Evolutionary conservation across 176 grass and related monocot genomes (phyloP).

Genomic region (Luzula sylvatica): DNA sequence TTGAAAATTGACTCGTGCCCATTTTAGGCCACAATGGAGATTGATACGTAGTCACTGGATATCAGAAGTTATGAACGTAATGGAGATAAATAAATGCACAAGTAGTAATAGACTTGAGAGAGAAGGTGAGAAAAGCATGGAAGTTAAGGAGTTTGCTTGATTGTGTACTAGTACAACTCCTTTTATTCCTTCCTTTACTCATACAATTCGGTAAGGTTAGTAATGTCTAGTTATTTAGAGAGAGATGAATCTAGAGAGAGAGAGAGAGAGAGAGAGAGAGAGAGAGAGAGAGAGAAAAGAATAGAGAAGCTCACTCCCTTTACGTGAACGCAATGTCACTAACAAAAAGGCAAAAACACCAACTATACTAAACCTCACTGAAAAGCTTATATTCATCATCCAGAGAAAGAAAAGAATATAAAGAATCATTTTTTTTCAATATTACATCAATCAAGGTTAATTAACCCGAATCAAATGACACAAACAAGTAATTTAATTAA

Average conservation of each 20-base stretch:
- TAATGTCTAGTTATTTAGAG: constrained; percentile 11
- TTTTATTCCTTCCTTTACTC: constrained; percentile 6
- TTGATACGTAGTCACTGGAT: too few species aligned
- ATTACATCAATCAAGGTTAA: constrained; percentile 19
- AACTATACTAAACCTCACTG: constrained; percentile 10
- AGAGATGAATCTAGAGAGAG: constrained; percentile 1
- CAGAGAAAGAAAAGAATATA: constrained; percentile 13
- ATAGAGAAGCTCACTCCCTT: constrained; percentile 15
- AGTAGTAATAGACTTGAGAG: too few species aligned
- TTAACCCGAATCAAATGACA: neutral
- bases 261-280: neutral
- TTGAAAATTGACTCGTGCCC: neutral
- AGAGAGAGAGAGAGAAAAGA: neutral
- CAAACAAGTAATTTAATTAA: constrained; percentile 8
- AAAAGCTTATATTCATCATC: constrained; percentile 9
- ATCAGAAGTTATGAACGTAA: too few species aligned
- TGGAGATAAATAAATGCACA: too few species aligned
- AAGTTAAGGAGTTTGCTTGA: too few species aligned
- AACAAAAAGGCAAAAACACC: neutral
- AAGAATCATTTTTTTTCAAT: constrained; percentile 17
- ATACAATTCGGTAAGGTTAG: constrained; percentile 22
- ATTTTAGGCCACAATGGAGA: constrained; percentile 1
- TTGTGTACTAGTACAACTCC: too few species aligned
- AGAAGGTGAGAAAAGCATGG: too few species aligned
- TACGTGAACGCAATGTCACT: constrained; percentile 24